A percentile compares a stretch with the other conserved stretches of the same genome.
Evolutionary conservation across 495 filamentous ascomycete species (phyloP).

Genomic region (Penicillium bialowiezense): DNA sequence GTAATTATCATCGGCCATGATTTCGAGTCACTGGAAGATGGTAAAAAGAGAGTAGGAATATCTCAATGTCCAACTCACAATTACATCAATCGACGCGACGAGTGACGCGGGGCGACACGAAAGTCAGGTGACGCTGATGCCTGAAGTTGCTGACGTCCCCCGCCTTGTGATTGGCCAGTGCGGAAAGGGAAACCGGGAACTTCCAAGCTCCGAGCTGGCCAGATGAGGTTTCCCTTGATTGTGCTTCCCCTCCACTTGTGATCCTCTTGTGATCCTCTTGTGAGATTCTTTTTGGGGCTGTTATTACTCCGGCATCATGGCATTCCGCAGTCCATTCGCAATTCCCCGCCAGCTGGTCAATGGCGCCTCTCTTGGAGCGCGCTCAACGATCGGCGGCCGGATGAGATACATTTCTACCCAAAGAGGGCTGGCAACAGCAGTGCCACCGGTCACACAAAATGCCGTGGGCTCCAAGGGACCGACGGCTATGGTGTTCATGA

Average conservation of each 20-base stretch:
- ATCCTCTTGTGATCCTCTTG: no score
- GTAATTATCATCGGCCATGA: conserved; percentile 46
- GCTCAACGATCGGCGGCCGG: conserved; percentile 20
- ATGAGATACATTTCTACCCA: conserved; percentile 23
- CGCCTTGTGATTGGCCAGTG: conserved; percentile 25
- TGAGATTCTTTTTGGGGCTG: not conserved
- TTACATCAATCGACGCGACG: conserved; percentile 27
- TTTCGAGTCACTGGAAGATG: not conserved
- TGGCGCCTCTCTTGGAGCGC: conserved; percentile 17
- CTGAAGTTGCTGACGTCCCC: conserved; percentile 29
- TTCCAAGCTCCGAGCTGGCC: not conserved
- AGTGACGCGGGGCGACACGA: conserved; percentile 34
- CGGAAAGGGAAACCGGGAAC: not conserved
- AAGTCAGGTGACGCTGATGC: conserved; percentile 34
- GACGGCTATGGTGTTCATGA: conserved; percentile 97
- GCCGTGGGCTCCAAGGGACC: conserved; percentile 59
- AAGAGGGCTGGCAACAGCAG: conserved; percentile 59
- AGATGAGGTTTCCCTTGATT: not conserved
- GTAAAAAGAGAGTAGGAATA: not conserved
- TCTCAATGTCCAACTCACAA: not conserved
- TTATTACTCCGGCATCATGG: conserved; percentile 20
- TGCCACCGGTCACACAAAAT: conserved; percentile 74
- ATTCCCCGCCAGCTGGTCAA: conserved; percentile 32
- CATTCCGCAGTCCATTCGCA: conserved; percentile 33
- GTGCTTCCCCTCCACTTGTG: no score